Evolutionary conservation across 179 eudicot genomes (phyloP).

Genomic region (Vitellaria paradoxa): DNA sequence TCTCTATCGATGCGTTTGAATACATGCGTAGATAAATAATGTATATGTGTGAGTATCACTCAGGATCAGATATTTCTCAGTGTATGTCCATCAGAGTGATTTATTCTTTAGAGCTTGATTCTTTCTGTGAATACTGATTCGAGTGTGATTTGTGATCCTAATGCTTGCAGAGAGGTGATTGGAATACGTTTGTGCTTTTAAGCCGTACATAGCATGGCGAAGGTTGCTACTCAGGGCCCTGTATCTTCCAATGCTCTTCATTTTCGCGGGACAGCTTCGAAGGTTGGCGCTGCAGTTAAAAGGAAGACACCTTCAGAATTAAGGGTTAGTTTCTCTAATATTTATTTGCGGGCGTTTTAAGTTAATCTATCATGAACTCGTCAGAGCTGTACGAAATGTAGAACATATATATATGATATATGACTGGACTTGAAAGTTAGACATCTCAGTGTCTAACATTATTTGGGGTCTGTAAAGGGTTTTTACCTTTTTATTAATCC

Average conservation of each 20-base stretch:
- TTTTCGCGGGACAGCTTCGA: slow-evolving; percentile 39
- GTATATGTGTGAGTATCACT: neutral
- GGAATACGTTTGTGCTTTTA: neutral
- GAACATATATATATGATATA: neutral
- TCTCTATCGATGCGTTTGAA: neutral
- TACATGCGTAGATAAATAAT: neutral
- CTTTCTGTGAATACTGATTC: neutral
- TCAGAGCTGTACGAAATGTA: neutral
- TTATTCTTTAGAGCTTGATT: neutral
- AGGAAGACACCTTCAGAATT: slow-evolving; percentile 81
- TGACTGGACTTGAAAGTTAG: neutral
- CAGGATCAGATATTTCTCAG: neutral
- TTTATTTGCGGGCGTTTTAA: neutral
- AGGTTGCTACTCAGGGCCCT: slow-evolving; percentile 58
- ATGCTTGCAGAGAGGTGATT: slow-evolving; percentile 11
- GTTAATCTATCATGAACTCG: neutral
- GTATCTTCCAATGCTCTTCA: slow-evolving; percentile 41
- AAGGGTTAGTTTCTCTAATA: slow-evolving; percentile 43
- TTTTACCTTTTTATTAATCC: no score
- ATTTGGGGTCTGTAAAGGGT: neutral
- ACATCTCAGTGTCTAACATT: neutral
- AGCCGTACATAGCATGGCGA: slow-evolving; percentile 42
- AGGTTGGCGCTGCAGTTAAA: slow-evolving; percentile 40
- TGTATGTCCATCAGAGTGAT: no score
- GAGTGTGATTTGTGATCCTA: neutral